phyloP scores from a whole-genome alignment of 2,329 filamentous ascomycete species.

The Periglandula ipomoeae region DNA sequence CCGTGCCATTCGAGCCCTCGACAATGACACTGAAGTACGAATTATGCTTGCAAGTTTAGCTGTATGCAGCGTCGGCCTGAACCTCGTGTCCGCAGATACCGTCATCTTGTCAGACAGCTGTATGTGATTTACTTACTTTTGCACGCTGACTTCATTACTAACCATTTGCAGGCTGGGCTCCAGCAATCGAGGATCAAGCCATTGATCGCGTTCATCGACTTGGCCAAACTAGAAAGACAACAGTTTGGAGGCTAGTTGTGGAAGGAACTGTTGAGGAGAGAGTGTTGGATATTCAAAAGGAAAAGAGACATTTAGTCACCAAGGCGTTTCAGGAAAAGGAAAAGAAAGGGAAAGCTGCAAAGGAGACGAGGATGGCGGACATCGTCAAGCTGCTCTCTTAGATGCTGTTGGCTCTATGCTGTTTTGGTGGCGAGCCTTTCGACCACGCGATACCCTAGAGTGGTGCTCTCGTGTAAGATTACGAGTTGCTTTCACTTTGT shows the following conservation, averaged over 20 bases:
- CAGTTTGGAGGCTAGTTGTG: slow-evolving; percentile 73
- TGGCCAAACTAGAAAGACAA: slow-evolving; percentile 71
- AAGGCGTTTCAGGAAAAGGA: slow-evolving; percentile 70
- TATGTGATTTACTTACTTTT: slow-evolving; percentile 20
- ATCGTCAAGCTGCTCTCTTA: slow-evolving; percentile 38
- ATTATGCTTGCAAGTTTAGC: slow-evolving; percentile 75
- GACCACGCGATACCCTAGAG: background rate
- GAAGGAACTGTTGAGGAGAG: slow-evolving; percentile 73
- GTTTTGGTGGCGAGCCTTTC: no score
- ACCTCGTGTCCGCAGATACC: slow-evolving; percentile 77
- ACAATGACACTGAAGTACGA: slow-evolving; percentile 55
- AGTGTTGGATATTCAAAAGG: slow-evolving; percentile 67
- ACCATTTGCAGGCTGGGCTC: slow-evolving; percentile 62
- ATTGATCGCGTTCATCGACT: slow-evolving; percentile 81
- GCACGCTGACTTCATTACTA: no score
- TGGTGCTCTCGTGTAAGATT: no score
- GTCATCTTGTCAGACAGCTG: slow-evolving; percentile 75
- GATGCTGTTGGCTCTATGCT: no score
- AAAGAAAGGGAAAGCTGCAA: slow-evolving; percentile 39
- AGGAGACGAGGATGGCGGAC: slow-evolving; percentile 49
- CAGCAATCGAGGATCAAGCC: slow-evolving; percentile 86
- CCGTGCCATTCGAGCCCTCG: slow-evolving; percentile 56
- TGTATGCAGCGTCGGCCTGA: slow-evolving; percentile 78
- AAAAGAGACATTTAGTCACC: slow-evolving; percentile 69
- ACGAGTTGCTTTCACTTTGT: no score